These are phyloP conservation scores for Leptographium lundbergii DNA, from an alignment of 2,329 filamentous ascomycete genomes.

Conservation along the genomic window DNA sequence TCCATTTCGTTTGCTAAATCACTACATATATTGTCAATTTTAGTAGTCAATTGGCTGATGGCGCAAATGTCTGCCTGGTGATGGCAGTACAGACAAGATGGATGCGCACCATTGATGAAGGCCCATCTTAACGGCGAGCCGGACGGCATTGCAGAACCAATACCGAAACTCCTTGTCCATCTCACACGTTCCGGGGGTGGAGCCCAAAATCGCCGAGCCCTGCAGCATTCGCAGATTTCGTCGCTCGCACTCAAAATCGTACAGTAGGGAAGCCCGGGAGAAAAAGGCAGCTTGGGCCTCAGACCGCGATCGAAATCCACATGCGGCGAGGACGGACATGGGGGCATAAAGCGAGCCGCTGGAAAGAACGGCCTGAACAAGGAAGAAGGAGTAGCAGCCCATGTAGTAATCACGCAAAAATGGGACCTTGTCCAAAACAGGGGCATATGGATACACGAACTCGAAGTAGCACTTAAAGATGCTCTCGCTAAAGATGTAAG, in stretches of 20 bases:
- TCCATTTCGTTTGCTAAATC: not conserved
- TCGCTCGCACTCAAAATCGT: constrained; percentile 1
- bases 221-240: constrained; percentile 1
- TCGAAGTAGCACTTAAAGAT: constrained; percentile 3
- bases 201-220: not conserved
- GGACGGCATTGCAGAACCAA: constrained; percentile 4
- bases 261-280: not conserved
- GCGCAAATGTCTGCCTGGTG: too few species aligned
- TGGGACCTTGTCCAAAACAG: not conserved
- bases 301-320: not conserved
- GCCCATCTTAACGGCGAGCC: constrained; percentile 2
- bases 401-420: not conserved
- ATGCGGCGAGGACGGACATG: not conserved
- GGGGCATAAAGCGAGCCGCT: not conserved
- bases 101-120: not conserved
- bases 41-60: too few species aligned
- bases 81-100: not conserved
- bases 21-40: not conserved
- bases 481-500: not conserved
- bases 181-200: not conserved
- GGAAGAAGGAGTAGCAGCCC: not conserved
- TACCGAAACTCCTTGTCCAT: constrained; percentile 3
- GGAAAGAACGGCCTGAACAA: not conserved
- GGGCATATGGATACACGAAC: not conserved
- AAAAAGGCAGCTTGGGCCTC: not conserved